phyloP scores from a whole-genome alignment of 768 basidiomycete species.

The Boletus edulis region DNA sequence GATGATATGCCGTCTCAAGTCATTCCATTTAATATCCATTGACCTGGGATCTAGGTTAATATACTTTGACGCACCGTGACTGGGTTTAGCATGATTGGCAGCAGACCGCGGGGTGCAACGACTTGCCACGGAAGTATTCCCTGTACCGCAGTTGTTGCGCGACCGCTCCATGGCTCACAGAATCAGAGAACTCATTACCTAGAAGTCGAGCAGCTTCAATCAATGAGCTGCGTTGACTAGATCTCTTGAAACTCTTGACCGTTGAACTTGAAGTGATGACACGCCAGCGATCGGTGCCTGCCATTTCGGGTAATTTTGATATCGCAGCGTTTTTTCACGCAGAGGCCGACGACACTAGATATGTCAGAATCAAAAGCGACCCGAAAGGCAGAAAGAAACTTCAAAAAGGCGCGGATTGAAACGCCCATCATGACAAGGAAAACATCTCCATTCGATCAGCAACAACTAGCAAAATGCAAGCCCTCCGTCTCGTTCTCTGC shows the following conservation, averaged over 20 bases:
- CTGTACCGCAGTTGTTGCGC: background rate
- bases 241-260: no score
- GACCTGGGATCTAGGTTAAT: no score
- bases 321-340: no score
- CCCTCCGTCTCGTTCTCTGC: constrained; percentile 10
- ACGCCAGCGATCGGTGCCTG: background rate
- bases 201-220: background rate
- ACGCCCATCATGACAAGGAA: constrained; percentile 8
- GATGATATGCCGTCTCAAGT: no score
- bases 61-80: background rate
- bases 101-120: background rate
- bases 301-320: background rate
- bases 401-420: constrained; percentile 26
- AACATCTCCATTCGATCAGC: background rate
- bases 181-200: no score
- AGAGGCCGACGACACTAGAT: background rate
- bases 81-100: no score
- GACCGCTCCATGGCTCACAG: no score
- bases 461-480: background rate
- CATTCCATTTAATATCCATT: background rate
- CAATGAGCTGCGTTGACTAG: no score
- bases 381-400: constrained; percentile 18
- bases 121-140: background rate
- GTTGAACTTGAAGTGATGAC: no score
- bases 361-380: constrained; percentile 21